Evolutionary conservation across 108 stramenopile genomes (phyloP).

Genomic region (Epipyxis sp.): DNA sequence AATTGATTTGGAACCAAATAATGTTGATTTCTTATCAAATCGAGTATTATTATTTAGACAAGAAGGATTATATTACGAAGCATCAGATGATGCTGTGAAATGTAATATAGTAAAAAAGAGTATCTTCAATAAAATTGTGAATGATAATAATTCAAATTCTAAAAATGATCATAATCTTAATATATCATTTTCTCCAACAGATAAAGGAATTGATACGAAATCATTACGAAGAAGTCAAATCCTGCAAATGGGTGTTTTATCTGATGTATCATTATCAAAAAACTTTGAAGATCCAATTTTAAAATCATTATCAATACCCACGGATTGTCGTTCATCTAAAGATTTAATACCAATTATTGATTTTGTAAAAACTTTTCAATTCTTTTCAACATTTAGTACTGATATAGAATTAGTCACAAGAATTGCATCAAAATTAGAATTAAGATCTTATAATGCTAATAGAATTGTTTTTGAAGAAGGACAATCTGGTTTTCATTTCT

Average conservation of each 20-base stretch:
- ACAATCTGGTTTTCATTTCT: not conserved
- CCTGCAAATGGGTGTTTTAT: too few relatives aligned
- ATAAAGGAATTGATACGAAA: too few relatives aligned
- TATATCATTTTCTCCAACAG: too few relatives aligned
- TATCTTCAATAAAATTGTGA: too few relatives aligned
- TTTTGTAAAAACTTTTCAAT: not conserved
- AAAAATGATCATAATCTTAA: too few relatives aligned
- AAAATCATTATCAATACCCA: not conserved
- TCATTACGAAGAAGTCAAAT: too few relatives aligned
- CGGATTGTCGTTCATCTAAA: not conserved
- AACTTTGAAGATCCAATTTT: slow-evolving; percentile 27
- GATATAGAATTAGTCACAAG: not conserved
- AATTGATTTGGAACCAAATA: not conserved
- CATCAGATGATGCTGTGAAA: too few relatives aligned
- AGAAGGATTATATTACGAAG: not conserved
- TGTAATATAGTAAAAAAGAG: too few relatives aligned
- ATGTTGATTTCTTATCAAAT: not conserved
- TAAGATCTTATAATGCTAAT: not conserved
- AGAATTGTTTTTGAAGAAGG: not conserved
- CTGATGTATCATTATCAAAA: too few relatives aligned
- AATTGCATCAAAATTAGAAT: not conserved
- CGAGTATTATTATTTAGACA: not conserved
- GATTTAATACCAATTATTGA: slow-evolving; percentile 15
- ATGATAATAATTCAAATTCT: too few relatives aligned
- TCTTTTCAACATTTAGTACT: not conserved